A percentile compares a stretch with the other conserved stretches of the same genome.
Conservation (phyloP, 345 rosid species). For the Sisymbrium irio region DNA sequence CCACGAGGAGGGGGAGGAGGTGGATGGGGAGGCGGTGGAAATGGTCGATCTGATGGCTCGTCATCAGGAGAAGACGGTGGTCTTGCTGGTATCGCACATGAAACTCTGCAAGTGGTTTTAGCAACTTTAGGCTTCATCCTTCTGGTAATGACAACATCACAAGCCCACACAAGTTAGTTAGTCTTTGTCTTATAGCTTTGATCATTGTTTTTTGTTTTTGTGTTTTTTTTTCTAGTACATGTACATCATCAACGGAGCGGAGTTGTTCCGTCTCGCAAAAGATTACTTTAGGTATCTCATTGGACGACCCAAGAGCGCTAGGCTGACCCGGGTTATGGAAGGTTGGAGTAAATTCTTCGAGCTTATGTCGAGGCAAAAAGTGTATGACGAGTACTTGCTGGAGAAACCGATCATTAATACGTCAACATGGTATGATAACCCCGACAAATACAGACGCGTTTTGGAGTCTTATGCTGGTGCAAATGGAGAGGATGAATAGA, state of each 20-base stretch:
- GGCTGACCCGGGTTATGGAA: slow-evolving; percentile 52
- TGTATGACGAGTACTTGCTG: slow-evolving; percentile 46
- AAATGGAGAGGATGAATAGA: neutral
- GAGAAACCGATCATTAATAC: slow-evolving; percentile 49
- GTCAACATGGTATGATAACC: slow-evolving; percentile 54
- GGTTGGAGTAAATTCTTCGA: slow-evolving; percentile 41
- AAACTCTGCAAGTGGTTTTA: slow-evolving; percentile 54
- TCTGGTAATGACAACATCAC: slow-evolving; percentile 38
- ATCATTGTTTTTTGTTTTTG: neutral
- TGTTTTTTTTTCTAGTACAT: slow-evolving; percentile 46
- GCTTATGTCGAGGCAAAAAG: slow-evolving; percentile 36
- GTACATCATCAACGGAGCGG: slow-evolving; percentile 60
- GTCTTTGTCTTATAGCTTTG: neutral
- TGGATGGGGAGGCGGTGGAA: slow-evolving; percentile 33
- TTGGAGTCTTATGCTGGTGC: slow-evolving; percentile 18
- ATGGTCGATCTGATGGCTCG: slow-evolving; percentile 31
- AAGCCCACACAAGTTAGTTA: neutral
- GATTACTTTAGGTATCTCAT: slow-evolving; percentile 61
- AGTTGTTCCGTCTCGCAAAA: slow-evolving; percentile 52
- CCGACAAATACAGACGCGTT: slow-evolving; percentile 45
- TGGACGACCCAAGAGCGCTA: slow-evolving; percentile 52
- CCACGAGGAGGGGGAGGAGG: slow-evolving; percentile 35
- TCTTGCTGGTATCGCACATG: slow-evolving; percentile 39
- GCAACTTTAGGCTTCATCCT: slow-evolving; percentile 61
- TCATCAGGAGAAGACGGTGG: slow-evolving; percentile 44